Percentiles rank a stretch among this genome's conserved stretches.
Evolutionary conservation across 2,329 filamentous ascomycete species (phyloP).

Genomic region (Davidsoniella australis): DNA sequence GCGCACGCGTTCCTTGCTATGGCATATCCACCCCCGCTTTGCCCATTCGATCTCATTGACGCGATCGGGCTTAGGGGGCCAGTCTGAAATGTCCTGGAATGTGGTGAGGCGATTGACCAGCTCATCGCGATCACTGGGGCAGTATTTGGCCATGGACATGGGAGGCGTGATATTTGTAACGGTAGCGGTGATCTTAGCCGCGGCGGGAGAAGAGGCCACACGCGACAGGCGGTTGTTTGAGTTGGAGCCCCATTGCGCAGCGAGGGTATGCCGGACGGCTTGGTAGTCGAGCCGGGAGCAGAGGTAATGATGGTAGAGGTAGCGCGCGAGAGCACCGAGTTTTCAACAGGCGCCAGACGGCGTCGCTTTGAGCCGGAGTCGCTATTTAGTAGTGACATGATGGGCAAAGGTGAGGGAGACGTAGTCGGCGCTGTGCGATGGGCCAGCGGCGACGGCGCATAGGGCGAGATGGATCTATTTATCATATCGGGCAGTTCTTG

Average conservation of each 20-base stretch:
- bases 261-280: slow-evolving; percentile 23
- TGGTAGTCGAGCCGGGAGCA: slow-evolving; percentile 13
- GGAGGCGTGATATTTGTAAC: slow-evolving; percentile 16
- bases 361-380: slow-evolving; percentile 28
- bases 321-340: slow-evolving; percentile 10
- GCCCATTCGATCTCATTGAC: slow-evolving; percentile 91
- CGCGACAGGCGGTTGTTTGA: slow-evolving; percentile 1
- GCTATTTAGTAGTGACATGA: slow-evolving; percentile 13
- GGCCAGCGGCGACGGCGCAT: slow-evolving; percentile 11
- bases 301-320: slow-evolving; percentile 19
- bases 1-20: slow-evolving; percentile 64
- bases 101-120: slow-evolving; percentile 70
- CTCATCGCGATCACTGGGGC: slow-evolving; percentile 67
- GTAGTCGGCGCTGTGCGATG: slow-evolving; percentile 5
- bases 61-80: slow-evolving; percentile 77
- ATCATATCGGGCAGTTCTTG: background rate
- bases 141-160: slow-evolving; percentile 47
- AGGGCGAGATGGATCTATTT: slow-evolving; percentile 3
- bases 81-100: slow-evolving; percentile 79
- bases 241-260: slow-evolving; percentile 24
- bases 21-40: slow-evolving; percentile 79
- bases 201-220: background rate
- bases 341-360: slow-evolving; percentile 28
- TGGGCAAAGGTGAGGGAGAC: background rate
- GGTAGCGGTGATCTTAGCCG: slow-evolving; percentile 4